phyloP scores from a whole-genome alignment of 1,139 yeast genomes.

The Taphrina populina region DNA sequence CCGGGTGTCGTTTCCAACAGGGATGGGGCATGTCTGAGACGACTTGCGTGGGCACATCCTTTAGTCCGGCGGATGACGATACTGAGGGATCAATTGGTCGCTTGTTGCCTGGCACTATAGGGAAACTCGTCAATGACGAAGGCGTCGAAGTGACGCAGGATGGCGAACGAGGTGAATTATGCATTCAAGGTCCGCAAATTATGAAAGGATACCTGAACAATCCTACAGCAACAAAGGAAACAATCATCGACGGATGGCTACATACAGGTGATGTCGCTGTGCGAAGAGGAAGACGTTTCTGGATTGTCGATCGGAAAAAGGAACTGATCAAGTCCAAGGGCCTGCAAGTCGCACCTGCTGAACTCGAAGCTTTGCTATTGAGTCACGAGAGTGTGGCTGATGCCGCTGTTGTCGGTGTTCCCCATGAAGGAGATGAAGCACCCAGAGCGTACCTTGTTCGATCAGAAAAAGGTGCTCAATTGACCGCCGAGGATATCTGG shows the following conservation, averaged over 20 bases:
- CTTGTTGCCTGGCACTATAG: slow-evolving; percentile 48
- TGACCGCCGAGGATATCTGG: slow-evolving; percentile 36
- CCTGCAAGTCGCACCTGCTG: slow-evolving; percentile 80
- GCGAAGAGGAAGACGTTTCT: slow-evolving; percentile 54
- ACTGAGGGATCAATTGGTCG: slow-evolving; percentile 52
- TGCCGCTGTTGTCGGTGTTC: slow-evolving; percentile 46
- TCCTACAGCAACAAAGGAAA: slow-evolving; percentile 46
- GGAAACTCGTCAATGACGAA: slow-evolving; percentile 50
- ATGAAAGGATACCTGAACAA: slow-evolving; percentile 56
- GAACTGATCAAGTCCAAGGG: slow-evolving; percentile 67
- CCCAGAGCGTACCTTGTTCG: slow-evolving; percentile 47
- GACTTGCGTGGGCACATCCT: slow-evolving; percentile 39
- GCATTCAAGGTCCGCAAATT: slow-evolving; percentile 70
- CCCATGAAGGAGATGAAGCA: slow-evolving; percentile 45
- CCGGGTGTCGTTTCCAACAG: slow-evolving; percentile 31
- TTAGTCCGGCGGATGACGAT: slow-evolving; percentile 38
- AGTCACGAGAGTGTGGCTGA: slow-evolving; percentile 47
- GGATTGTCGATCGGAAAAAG: slow-evolving; percentile 64
- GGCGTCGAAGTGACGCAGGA: slow-evolving; percentile 56
- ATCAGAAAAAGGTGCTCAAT: slow-evolving; percentile 34
- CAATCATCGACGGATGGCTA: slow-evolving; percentile 59
- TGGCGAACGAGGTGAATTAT: slow-evolving; percentile 67
- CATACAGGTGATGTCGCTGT: slow-evolving; percentile 61
- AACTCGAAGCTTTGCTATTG: slow-evolving; percentile 64
- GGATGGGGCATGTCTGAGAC: slow-evolving; percentile 35